phyloP scores from a whole-genome alignment of 1,139 yeast species.

The Arxiozyma bovina region DNA sequence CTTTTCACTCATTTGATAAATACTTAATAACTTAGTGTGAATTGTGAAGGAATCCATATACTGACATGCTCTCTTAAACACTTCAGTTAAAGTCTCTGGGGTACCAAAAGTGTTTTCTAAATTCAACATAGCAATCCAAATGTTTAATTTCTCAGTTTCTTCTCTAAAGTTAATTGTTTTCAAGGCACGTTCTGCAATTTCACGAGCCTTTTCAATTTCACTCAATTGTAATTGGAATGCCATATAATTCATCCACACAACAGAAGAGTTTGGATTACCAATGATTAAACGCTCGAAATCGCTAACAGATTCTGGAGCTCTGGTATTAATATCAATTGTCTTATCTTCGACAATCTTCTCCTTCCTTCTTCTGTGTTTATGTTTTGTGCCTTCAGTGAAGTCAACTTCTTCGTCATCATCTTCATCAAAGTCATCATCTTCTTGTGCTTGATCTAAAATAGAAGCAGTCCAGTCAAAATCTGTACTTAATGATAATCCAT shows the following conservation, averaged over 20 bases:
- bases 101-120: constrained; percentile 91
- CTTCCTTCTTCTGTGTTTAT: constrained; percentile 39
- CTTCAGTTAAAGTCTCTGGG: constrained; percentile 68
- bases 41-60: constrained; percentile 81
- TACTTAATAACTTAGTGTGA: constrained; percentile 71
- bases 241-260: constrained; percentile 97
- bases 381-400: constrained; percentile 38
- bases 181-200: constrained; percentile 84
- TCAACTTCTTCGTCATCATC: constrained; percentile 41
- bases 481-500: constrained; percentile 61
- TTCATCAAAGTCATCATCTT: constrained; percentile 43
- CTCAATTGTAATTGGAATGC: constrained; percentile 92
- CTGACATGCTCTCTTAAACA: constrained; percentile 76
- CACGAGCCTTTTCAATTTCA: constrained; percentile 90
- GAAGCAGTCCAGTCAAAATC: constrained; percentile 95
- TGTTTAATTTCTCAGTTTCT: constrained; percentile 85
- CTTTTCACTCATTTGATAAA: constrained; percentile 67
- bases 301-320: constrained; percentile 82
- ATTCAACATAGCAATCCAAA: constrained; percentile 92
- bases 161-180: constrained; percentile 85
- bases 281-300: constrained; percentile 88
- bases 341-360: constrained; percentile 56
- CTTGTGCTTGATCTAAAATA: constrained; percentile 69
- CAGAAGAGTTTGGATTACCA: constrained; percentile 89
- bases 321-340: constrained; percentile 72